Evolutionary conservation across 208 protist genomes (phyloP).

Genomic region (Acanthamoeba royreba): DNA sequence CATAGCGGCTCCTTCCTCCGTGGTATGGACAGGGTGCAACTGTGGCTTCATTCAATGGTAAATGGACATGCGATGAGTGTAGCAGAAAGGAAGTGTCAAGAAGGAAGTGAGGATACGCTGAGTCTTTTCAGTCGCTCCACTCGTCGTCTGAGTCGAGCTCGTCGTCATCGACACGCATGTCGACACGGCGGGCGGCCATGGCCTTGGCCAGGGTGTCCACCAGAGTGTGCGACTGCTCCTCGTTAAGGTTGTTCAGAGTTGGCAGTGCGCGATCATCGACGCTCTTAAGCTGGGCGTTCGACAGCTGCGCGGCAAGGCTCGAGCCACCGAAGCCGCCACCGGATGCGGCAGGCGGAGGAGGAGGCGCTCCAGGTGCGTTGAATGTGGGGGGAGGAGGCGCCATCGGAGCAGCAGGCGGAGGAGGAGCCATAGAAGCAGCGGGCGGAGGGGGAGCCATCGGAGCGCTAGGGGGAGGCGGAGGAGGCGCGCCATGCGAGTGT

Average conservation of each 20-base stretch:
- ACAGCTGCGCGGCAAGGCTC: background rate
- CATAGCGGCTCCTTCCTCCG: too few species aligned
- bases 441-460: background rate
- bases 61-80: too few species aligned
- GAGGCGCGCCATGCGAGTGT: background rate
- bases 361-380: background rate
- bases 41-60: too few species aligned
- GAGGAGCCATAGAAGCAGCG: background rate
- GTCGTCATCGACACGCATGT: slow-evolving; percentile 1
- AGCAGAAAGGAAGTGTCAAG: too few species aligned
- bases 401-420: too few species aligned
- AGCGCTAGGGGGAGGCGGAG: background rate
- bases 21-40: too few species aligned
- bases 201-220: slow-evolving; percentile 22
- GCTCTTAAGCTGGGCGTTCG: slow-evolving; percentile 1
- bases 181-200: background rate
- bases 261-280: background rate
- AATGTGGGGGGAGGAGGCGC: background rate
- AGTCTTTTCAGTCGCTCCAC: slow-evolving; percentile 46
- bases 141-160: slow-evolving; percentile 37
- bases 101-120: too few species aligned
- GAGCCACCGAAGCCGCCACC: background rate
- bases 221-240: background rate
- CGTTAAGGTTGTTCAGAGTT: background rate
- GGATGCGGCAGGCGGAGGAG: background rate